Conservation (phyloP, 441 rosid genomes). For the Adansonia grandidieri region DNA sequence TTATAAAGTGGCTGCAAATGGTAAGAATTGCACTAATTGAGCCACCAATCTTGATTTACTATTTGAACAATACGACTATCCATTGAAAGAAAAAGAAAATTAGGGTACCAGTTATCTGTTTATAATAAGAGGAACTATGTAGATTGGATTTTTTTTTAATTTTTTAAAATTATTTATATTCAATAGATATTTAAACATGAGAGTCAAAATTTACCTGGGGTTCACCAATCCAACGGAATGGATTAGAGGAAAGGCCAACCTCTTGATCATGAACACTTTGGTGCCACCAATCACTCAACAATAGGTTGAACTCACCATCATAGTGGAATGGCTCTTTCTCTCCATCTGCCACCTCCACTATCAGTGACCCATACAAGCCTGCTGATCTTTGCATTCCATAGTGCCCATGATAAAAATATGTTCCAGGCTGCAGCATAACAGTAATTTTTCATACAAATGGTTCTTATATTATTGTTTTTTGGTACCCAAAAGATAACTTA, state of each 20-base stretch:
- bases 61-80: too few species aligned
- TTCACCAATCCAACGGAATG: constrained; percentile 81
- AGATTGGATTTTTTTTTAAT: too few species aligned
- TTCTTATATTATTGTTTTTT: background rate
- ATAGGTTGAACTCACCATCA: constrained; percentile 61
- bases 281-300: constrained; percentile 93
- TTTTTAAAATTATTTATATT: too few species aligned
- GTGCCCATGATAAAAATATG: constrained; percentile 78
- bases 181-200: too few species aligned
- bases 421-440: background rate
- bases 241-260: constrained; percentile 67
- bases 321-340: constrained; percentile 56
- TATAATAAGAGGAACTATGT: too few species aligned
- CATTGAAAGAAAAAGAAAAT: too few species aligned
- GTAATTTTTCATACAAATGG: too few species aligned
- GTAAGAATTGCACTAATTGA: too few species aligned
- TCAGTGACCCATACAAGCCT: constrained; percentile 68
- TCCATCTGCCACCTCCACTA: constrained; percentile 60
- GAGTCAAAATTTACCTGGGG: constrained; percentile 50
- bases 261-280: constrained; percentile 57
- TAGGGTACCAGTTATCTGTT: too few species aligned
- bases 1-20: too few species aligned
- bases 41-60: too few species aligned
- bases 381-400: constrained; percentile 89
- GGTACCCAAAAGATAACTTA: too few species aligned